Base-by-base conservation (phyloP, 371 early-diverging fungal genomes). In the Mucor ambiguus region DNA sequence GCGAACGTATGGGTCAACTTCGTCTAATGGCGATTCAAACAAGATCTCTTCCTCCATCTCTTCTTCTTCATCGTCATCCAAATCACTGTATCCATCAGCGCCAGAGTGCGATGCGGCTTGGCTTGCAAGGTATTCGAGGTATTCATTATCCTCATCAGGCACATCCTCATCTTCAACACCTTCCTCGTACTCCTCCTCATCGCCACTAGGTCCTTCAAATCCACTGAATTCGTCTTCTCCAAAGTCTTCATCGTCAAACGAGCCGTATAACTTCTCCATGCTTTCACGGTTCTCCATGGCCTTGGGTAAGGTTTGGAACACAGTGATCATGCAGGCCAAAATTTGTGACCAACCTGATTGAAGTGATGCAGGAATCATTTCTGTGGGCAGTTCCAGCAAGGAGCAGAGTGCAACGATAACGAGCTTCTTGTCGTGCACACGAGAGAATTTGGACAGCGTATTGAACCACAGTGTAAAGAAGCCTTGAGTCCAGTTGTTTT, bases 381-480 rank as follows among this genome's bases (percentile, higher is more conserved):
- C 88, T 30, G 81, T 69, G 5, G 95, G 93, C 2, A 93, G 75
- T n/a, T 84, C 83, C 59, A 96, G 64, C 18, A 97, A 68, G 0
- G 93, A 64, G 62, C 90, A 91, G 33, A 96, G 77, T 0, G 96
- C 89, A 41, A 93, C 74, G 52, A 97, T 92, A 6, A 87, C 85
- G 10, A 96, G 85, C 80, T 93, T 94, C 85, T 94, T 96, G 81
- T 97, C 98, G 75, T 95, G 95, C 12, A 96, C 96, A 52, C 96
- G 84, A 44, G 83, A 75, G 73, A 96, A 93, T 60, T 86, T 83
- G 48, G 82, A 82, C 18, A 93, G 68, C 30, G 85, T 84, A 46
- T 80, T 72, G 80, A 95, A 91, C 93, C 96, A 94, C 32, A 89
- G 73, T 9, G 83, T 84, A 67, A 96, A 94, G 83, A 96, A 92